Percentiles rank a stretch among this genome's conserved stretches.
Evolutionary conservation across 305 asterid genomes (phyloP).

Genomic region (Fraxinus baroniana): DNA sequence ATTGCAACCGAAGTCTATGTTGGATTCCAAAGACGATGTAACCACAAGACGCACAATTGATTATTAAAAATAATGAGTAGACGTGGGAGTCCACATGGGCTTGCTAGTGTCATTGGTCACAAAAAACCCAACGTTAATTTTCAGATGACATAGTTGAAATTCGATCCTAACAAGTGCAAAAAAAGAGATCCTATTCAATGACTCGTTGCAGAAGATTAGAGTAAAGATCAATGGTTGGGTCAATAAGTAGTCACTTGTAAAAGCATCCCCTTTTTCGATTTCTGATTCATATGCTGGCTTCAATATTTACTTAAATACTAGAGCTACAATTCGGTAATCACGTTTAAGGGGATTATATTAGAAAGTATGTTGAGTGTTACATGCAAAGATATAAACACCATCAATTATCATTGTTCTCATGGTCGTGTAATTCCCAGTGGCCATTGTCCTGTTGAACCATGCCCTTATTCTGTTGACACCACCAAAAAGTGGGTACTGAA

Average conservation of each 20-base stretch:
- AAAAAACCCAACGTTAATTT: too few species aligned
- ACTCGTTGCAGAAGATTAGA: too few species aligned
- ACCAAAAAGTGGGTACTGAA: conserved; percentile 42
- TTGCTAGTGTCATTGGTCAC: too few species aligned
- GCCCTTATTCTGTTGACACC: conserved; percentile 55
- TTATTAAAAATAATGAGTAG: too few species aligned
- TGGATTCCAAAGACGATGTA: too few species aligned
- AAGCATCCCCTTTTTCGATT: too few species aligned
- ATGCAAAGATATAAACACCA: not conserved
- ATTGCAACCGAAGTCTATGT: not conserved
- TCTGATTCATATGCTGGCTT: not conserved
- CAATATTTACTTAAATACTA: not conserved
- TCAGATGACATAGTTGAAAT: too few species aligned
- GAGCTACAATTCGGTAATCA: not conserved
- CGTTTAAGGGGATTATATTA: not conserved
- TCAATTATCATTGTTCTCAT: conserved; percentile 19
- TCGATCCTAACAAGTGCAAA: too few species aligned
- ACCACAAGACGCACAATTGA: not conserved
- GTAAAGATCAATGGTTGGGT: too few species aligned
- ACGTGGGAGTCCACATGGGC: not conserved
- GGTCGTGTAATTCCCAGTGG: conserved; percentile 38
- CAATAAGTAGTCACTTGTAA: not conserved
- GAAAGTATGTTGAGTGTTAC: not conserved
- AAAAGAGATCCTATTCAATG: too few species aligned
- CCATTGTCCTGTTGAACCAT: conserved; percentile 59